phyloP scores from a whole-genome alignment of 176 grass and related monocot genomes.

The Cymbopogon citratus region DNA sequence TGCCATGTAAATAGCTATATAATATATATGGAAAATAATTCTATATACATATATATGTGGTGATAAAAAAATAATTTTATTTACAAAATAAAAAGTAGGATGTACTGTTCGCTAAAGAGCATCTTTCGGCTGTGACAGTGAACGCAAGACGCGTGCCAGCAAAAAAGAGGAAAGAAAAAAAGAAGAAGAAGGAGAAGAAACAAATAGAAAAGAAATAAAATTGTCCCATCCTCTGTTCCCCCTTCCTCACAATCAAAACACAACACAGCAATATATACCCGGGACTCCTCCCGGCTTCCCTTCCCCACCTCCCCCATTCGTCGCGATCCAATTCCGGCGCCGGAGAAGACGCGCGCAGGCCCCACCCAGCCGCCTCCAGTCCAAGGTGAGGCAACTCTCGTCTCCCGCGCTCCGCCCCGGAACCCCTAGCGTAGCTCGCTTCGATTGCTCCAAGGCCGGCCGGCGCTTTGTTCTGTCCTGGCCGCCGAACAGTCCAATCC shows the following conservation, averaged over 20 bases:
- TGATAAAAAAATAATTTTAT: not conserved
- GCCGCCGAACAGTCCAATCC: not conserved
- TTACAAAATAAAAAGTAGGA: not conserved
- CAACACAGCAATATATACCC: not conserved
- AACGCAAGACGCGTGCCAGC: conserved; percentile 7
- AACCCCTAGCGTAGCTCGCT: not conserved
- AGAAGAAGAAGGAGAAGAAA: not conserved
- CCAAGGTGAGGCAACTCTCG: not conserved
- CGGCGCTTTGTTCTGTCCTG: not conserved
- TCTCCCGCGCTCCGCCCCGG: not conserved
- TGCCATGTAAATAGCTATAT: too few species aligned
- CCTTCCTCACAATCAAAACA: conserved; percentile 1
- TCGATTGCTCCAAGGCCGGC: not conserved
- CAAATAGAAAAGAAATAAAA: not conserved
- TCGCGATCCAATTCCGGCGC: conserved; percentile 18
- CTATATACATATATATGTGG: not conserved
- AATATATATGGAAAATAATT: too few species aligned
- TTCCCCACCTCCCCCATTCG: not conserved
- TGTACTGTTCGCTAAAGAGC: not conserved
- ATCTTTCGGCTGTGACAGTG: not conserved
- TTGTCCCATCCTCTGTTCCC: not conserved
- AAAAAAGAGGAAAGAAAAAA: not conserved
- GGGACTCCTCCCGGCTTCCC: not conserved
- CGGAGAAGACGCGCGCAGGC: not conserved
- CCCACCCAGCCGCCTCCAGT: not conserved